Evolutionary conservation across 23 red algal species (phyloP), one percentile per base, ranked within the genome.

Genomic region (Gracilaria gracilis): DNA sequence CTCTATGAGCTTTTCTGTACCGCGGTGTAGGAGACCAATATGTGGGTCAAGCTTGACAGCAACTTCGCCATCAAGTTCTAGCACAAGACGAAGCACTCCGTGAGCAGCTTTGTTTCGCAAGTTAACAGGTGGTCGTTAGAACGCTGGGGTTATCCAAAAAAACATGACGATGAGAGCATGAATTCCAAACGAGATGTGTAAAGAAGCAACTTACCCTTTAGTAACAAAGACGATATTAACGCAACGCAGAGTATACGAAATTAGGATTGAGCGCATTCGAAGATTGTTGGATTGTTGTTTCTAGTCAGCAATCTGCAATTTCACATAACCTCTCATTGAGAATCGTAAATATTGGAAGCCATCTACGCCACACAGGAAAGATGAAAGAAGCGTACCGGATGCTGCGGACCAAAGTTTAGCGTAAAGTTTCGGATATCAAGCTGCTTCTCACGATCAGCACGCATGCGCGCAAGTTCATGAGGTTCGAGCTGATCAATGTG

Each of bases 321-420:
- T 2, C 25, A 34, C 33, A 32, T 15, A 37, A 37, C 19, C 16
- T 8, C 2, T 3, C 31, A 1, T 1, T 17, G 64, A 19, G 32
- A 36, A 69, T 9, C 31, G 37, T 20, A 32, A 31, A 37, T 11
- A 28, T 19, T 69, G 9, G 0, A 7, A 2, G 29, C 24, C 23
- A 8, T 8, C 59, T 62, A 55, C 51, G 17, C 51, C 4, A 24
- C 23, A 11, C 27, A 11, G 29, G 4, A 29, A 34, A 9, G 13
- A 34, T 5, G 17, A 32, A 37, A 32, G 19, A 7, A 25, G 55
- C 94, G 76, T 87, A 96, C 95, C 50, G 97, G 97, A 86, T 99
- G 97, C 86, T 99, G 97, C 29, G 97, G 97, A 32, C 97, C 97
- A 92, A 99, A 99, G 77, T 99, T 99, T 76, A 99, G 81, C 28